Base-by-base conservation (phyloP, 139 green algal genomes). In the Chlamydomonas asymmetrica region DNA sequence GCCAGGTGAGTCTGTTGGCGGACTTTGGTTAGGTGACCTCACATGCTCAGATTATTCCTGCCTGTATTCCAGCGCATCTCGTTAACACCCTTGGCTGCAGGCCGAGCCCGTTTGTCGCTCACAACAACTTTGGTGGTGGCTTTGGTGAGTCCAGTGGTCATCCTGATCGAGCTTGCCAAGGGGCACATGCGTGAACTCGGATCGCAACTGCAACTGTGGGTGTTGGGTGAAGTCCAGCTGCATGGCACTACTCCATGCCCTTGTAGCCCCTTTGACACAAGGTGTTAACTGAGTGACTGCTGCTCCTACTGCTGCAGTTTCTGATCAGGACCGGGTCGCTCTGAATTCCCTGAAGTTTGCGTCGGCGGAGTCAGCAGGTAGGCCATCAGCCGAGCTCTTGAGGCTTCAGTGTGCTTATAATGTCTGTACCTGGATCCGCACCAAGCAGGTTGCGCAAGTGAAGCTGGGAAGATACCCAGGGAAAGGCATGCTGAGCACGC, bases 111-210 rank as follows among this genome's bases (percentile, higher is more conserved):
- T 91, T 93, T 40, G 39, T 76, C 0, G 54, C 22, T 1, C 81
- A 91, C 71, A 90, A 93, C 71, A 93, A 97, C 78, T 95, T 92
- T 77, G 92, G 93, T 8, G 93, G 92, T 35, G 93, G 93, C 29
- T 97, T 97, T 75, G 91, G 87, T 91, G 69, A 64, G 87, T 73
- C 27, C n/a, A n/a, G n/a, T n/a, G n/a, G n/a, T n/a, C 39, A 9
- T 50, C 39, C 31, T 35, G 27, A 54, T 35, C 25, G 0, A 18
- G 54, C 39, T 29, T 38, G 22, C 25, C 38, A 57, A 16, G 48
- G 48, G 48, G 48, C 48, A 57, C 18, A 20, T 16, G 48, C 48
- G 18, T 20, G 48, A 57, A 16, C 18, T 20, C 48, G 48, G 18
- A 16, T 16, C 48, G 48, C n/a, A n/a, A n/a, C n/a, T n/a, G n/a